Conservation (phyloP, 2,329 filamentous ascomycete genomes). For the Colletotrichum sp. region DNA sequence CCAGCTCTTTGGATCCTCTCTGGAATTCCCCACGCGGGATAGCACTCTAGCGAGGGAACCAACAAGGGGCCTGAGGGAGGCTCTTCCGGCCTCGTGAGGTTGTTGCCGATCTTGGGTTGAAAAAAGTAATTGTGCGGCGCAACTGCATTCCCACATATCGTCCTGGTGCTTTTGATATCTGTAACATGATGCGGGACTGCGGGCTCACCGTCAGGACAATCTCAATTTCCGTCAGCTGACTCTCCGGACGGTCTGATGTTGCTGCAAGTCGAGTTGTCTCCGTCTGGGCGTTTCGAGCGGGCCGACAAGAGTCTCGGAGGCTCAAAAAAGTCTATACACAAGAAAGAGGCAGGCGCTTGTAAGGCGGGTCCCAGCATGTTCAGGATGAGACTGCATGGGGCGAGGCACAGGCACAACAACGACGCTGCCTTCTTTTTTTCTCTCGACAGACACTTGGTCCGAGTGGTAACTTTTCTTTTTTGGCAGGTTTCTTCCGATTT, state of each 20-base stretch:
- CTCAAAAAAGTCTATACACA: background rate
- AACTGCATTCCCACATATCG: background rate
- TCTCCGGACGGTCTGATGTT: background rate
- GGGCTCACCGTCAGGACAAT: background rate
- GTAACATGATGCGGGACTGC: background rate
- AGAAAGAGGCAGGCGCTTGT: background rate
- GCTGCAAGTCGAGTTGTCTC: background rate
- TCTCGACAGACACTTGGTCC: background rate
- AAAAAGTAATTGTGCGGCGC: background rate
- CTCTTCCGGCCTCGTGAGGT: background rate
- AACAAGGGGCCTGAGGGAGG: background rate
- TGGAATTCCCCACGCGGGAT: background rate
- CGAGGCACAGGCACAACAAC: background rate
- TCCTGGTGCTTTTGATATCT: background rate
- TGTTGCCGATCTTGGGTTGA: background rate
- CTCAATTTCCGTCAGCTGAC: conserved; percentile 2
- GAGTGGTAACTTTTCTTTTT: background rate
- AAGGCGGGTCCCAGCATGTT: background rate
- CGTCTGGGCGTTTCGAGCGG: background rate
- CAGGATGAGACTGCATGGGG: background rate
- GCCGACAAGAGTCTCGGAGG: background rate
- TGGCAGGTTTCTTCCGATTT: background rate
- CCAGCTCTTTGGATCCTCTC: background rate
- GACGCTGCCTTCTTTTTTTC: background rate
- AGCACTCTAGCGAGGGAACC: conserved; percentile 12